Conservation (phyloP, 179 eudicot genomes). For the Spinacia oleracea region DNA sequence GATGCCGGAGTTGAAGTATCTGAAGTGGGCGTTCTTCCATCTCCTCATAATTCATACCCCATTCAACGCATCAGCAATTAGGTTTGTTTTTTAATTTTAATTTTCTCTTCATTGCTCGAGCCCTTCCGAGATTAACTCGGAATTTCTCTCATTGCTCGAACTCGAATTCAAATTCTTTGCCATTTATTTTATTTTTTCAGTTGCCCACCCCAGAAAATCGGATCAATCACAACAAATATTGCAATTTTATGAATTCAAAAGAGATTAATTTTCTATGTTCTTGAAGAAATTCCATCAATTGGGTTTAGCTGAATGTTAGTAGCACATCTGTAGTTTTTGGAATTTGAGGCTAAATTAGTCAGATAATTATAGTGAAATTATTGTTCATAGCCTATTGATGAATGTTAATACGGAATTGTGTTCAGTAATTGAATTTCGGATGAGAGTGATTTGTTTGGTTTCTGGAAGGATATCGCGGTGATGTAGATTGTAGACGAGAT, state of each 20-base stretch:
- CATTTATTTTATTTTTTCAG: not conserved
- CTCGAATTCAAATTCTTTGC: no score
- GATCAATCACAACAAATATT: not conserved
- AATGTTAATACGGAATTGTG: not conserved
- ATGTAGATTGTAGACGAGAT: no score
- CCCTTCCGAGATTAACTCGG: no score
- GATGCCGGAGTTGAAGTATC: constrained; percentile 16
- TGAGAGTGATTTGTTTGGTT: not conserved
- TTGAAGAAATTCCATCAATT: not conserved
- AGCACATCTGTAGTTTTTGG: not conserved
- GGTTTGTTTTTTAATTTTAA: constrained; percentile 30
- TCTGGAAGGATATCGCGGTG: no score
- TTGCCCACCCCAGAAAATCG: not conserved
- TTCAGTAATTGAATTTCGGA: not conserved
- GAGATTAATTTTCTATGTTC: no score
- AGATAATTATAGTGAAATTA: not conserved
- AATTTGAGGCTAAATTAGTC: not conserved
- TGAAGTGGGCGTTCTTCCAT: constrained; percentile 17
- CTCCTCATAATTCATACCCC: constrained; percentile 29
- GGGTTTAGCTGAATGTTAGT: not conserved
- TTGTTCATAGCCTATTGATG: not conserved
- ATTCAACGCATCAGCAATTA: constrained; percentile 38
- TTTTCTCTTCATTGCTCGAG: no score
- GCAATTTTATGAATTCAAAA: not conserved
- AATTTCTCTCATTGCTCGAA: no score